phyloP scores from a whole-genome alignment of 345 rosid genomes.

The Eucalyptus pauciflora region DNA sequence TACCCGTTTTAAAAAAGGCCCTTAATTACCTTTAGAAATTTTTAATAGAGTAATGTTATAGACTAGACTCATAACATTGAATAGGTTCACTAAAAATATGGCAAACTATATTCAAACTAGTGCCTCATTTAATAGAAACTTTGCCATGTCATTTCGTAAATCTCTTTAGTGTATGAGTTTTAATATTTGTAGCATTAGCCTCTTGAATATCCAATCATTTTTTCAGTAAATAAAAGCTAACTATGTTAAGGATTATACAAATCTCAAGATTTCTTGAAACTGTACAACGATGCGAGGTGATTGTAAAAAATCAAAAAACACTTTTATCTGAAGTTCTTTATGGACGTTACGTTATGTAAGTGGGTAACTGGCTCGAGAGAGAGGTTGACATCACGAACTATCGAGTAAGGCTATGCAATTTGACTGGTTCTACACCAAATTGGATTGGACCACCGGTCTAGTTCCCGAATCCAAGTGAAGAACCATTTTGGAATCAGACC shows the following conservation, averaged over 20 bases:
- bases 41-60: background rate
- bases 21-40: background rate
- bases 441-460: too few relatives aligned
- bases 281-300: background rate
- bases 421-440: too few relatives aligned
- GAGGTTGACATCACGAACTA: background rate
- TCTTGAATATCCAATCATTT: background rate
- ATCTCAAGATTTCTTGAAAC: background rate
- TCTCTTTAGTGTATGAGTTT: background rate
- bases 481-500: too few relatives aligned
- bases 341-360: background rate
- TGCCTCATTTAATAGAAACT: background rate
- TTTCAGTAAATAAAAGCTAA: background rate
- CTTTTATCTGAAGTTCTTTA: background rate
- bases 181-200: background rate
- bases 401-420: background rate
- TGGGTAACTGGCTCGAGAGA: background rate
- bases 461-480: too few relatives aligned
- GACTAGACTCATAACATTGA: background rate
- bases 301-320: background rate
- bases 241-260: background rate
- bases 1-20: background rate
- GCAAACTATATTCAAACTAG: background rate
- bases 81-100: background rate
- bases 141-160: background rate